Conservation (phyloP, 176 grass and related monocot species). For the Hsuehochloa calcarea region DNA sequence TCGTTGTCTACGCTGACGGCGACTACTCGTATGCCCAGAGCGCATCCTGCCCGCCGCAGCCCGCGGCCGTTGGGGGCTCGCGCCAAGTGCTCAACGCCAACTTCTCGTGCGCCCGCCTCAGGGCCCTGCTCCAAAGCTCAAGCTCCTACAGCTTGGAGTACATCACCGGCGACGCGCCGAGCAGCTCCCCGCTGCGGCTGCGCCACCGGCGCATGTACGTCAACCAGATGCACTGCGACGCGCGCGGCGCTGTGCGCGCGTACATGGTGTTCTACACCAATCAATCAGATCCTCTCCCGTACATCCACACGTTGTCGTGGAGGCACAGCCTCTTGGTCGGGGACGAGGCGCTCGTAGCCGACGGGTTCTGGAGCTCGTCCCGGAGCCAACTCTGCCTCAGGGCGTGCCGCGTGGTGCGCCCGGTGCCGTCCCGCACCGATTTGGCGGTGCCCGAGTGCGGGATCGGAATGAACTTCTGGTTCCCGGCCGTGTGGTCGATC, state of each 20-base stretch:
- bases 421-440: background rate
- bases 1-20: conserved; percentile 44
- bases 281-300: background rate
- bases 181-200: background rate
- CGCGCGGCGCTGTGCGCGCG: conserved; percentile 26
- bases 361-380: conserved; percentile 52
- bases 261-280: conserved; percentile 46
- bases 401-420: conserved; percentile 39
- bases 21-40: conserved; percentile 30
- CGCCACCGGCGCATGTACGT: conserved; percentile 32
- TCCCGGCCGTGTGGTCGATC: conserved; percentile 53
- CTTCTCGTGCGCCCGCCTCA: conserved; percentile 25
- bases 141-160: conserved; percentile 24
- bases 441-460: conserved; percentile 38
- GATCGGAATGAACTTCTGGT: conserved; percentile 69
- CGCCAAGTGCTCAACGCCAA: background rate
- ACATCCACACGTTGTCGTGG: background rate
- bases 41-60: background rate
- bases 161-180: background rate
- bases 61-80: background rate
- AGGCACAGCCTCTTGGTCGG: background rate
- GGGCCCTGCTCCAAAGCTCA: background rate
- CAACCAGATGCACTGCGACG: conserved; percentile 31
- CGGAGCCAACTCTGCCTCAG: conserved; percentile 41
- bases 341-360: conserved; percentile 40